Conservation (phyloP, 352 stramenopile genomes). For the Globisporangium takayamanum region DNA sequence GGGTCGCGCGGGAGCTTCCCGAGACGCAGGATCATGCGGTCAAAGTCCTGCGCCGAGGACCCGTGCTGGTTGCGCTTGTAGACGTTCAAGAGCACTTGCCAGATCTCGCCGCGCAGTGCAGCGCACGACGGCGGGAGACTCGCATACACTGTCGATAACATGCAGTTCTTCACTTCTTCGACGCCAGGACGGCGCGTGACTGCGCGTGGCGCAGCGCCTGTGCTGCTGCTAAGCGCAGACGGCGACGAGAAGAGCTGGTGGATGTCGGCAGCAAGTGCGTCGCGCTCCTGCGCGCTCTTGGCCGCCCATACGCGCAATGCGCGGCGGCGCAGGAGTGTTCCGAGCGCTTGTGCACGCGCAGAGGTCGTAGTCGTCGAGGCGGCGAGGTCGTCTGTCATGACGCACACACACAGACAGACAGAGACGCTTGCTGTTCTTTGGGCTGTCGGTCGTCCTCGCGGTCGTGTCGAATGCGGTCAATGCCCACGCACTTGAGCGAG, state of each 20-base stretch:
- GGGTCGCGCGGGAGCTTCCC: conserved; percentile 59
- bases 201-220: conserved; percentile 20
- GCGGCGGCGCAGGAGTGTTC: conserved; percentile 40
- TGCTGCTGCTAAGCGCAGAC: conserved; percentile 15
- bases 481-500: too few relatives aligned
- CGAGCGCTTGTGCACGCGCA: conserved; percentile 25
- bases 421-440: too few relatives aligned
- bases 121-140: conserved; percentile 46
- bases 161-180: conserved; percentile 60
- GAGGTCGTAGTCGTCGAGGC: background rate
- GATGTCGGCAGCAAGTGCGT: conserved; percentile 38
- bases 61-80: conserved; percentile 76
- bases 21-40: conserved; percentile 57
- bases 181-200: conserved; percentile 72
- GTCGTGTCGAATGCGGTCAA: too few relatives aligned
- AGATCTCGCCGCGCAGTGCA: conserved; percentile 59
- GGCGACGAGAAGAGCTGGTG: conserved; percentile 56
- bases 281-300: conserved; percentile 54
- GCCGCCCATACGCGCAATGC: conserved; percentile 46
- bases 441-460: too few relatives aligned
- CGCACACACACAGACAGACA: background rate
- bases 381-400: conserved; percentile 1
- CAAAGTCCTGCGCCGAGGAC: conserved; percentile 61
- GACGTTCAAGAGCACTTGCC: conserved; percentile 77
- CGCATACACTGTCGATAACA: conserved; percentile 39